A percentile compares a stretch with the other conserved stretches of the same genome.
Conservation (phyloP, 192 early-diverging fungal genomes). For the Podila epigama region DNA sequence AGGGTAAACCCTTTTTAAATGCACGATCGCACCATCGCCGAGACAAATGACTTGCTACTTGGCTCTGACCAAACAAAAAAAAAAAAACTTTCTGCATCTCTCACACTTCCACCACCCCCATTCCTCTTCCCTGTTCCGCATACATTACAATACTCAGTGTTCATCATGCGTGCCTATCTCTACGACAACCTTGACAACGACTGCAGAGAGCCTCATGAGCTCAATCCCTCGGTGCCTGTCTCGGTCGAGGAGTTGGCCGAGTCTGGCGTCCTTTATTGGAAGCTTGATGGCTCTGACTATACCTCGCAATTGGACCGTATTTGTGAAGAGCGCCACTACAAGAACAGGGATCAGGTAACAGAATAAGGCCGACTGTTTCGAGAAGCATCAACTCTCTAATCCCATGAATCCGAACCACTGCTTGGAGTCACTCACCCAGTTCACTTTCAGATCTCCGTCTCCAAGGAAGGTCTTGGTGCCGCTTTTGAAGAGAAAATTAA, state of each 20-base stretch:
- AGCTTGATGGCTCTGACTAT: slow-evolving; percentile 60
- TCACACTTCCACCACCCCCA: background rate
- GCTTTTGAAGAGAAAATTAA: slow-evolving; percentile 94
- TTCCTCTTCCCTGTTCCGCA: background rate
- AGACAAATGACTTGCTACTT: background rate
- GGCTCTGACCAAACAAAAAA: no score
- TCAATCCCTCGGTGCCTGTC: slow-evolving; percentile 64
- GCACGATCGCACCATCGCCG: slow-evolving; percentile 1
- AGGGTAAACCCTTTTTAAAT: background rate
- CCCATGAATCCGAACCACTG: no score
- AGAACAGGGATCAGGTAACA: slow-evolving; percentile 86
- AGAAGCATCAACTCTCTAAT: no score
- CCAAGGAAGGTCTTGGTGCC: slow-evolving; percentile 77
- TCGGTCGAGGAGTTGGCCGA: slow-evolving; percentile 68
- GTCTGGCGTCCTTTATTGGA: slow-evolving; percentile 82
- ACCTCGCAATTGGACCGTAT: slow-evolving; percentile 72
- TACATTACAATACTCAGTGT: background rate
- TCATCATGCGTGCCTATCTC: slow-evolving; percentile 67
- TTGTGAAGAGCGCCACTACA: slow-evolving; percentile 80
- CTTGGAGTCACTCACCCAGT: no score
- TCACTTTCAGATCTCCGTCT: slow-evolving; percentile 75
- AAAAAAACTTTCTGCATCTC: background rate
- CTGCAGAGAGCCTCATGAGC: slow-evolving; percentile 85
- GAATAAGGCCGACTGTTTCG: no score
- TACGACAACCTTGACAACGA: slow-evolving; percentile 73